phyloP scores from a whole-genome alignment of 257 asterid genomes.

The Paraleonurus japonicus region DNA sequence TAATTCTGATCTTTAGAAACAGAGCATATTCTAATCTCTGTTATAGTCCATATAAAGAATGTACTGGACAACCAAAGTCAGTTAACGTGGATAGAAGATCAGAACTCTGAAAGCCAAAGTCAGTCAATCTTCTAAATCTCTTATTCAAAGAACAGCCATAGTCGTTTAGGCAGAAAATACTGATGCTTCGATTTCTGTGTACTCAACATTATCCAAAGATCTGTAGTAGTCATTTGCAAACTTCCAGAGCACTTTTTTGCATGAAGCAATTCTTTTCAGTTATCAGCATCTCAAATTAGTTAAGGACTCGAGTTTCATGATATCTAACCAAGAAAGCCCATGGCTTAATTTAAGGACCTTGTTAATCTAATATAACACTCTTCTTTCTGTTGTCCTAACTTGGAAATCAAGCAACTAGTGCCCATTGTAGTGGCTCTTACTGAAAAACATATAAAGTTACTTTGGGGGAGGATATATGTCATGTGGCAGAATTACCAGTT shows the following conservation, averaged over 20 bases:
- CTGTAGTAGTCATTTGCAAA: neutral
- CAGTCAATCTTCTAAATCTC: neutral
- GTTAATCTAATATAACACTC: neutral
- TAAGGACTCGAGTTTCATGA: neutral
- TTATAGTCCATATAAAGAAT: neutral
- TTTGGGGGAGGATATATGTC: neutral
- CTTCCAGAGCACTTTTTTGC: conserved; percentile 1
- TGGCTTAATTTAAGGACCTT: neutral
- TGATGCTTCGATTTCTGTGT: neutral
- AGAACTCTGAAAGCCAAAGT: neutral
- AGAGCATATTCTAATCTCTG: neutral
- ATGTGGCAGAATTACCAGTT: conserved; percentile 52
- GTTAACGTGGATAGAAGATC: neutral
- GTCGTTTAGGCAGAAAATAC: neutral
- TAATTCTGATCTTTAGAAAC: neutral
- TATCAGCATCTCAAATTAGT: neutral
- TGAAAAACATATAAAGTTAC: neutral
- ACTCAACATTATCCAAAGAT: neutral
- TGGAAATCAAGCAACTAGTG: neutral
- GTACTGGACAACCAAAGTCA: neutral
- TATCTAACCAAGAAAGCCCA: neutral
- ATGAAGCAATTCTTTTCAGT: neutral
- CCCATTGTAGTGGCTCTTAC: neutral
- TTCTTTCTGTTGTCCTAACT: neutral
- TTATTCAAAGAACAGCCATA: neutral